Evolutionary conservation across 345 rosid genomes (phyloP), one percentile per base, ranked within the genome.

Genomic region (Eucalyptus fibrosa): DNA sequence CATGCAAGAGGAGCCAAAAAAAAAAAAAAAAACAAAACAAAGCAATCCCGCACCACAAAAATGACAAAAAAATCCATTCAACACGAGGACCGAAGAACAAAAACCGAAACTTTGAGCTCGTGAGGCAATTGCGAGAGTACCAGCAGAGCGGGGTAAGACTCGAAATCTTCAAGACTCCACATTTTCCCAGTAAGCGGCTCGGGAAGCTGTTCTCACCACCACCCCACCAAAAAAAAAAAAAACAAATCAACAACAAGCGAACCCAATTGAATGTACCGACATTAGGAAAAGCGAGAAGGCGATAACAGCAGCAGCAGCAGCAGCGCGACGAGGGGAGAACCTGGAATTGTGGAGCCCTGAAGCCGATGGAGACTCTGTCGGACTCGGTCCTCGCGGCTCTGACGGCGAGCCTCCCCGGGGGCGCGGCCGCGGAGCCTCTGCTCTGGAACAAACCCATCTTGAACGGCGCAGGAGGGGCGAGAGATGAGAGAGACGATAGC

Each of bases 131-230:
- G 51, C 53, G 67, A 44, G 51, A 62, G 89, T 28, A 90, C 99
- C 92, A 96, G 90, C 82, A 96, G 91, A 90, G 96, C 96, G 30
- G 99, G 98, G 72, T 96, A 92, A n/a, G 96, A 50, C 86, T 96
- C 98, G 90, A 96, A 95, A 94, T 97, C 99, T 85, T 95, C 97
- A 87, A 97, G 93, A 40, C 88, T 94, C 98, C 99, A 96, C 45
- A 89, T 26, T 88, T 94, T 96, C 89, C 99, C 99, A 50, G 99
- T 94, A 24, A 96, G 94, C 40, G 98, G 98, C 95, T 96, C 98
- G 47, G 93, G 92, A 87, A 96, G 93, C 97, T 97, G 88, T n/a
- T 51, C 53, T 32, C n/a, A 88, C 28, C n/a, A 59, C 15, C 32
- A 28, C 51, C 89, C 83, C 83, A 88, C 65, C 28, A 8, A 19